Evolutionary conservation across 345 rosid genomes (phyloP), one percentile per base, ranked within the genome.

Genomic region (Eucalyptus curtisii): DNA sequence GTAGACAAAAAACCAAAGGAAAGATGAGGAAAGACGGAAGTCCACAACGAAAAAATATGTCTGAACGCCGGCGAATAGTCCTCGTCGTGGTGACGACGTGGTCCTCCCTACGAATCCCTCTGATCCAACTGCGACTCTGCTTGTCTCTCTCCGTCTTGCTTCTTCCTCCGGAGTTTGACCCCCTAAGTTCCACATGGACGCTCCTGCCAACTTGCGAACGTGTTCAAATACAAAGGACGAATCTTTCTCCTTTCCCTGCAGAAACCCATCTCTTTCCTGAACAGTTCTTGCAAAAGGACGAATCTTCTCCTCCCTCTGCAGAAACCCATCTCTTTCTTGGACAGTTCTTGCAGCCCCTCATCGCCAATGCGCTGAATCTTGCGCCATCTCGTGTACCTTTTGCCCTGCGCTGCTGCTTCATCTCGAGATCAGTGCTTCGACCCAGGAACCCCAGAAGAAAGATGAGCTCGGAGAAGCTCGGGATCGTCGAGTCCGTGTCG

Each of bases 391-490:
- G 13, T 7, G 7, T 37, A 40, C 82, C 82, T 76, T 71, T 10
- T 76, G 82, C 82, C 5, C 82, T 37, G 27, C 82, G 20, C 82
- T 76, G 82, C 47, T 71, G 7, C 82, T 76, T 37, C 27, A 22
- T 76, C 82, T 40, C 14, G 47, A 76, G 45, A 76, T 76, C 20
- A 71, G 27, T 37, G 40, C 82, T 71, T 45, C 45, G 45, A 71
- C 27, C 82, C 45, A 19, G 27, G 82, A 37, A 13, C 82, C 82
- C 45, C 27, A 37, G 92, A 20, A 76, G 82, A 37, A 76, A 76
- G 82, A 76, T 95, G 95, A 92, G 91, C 89, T 89, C 90, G 50
- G 89, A 89, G 90, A 86, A 91, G 93, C 87, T 89, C 48, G 88
- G 91, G 82, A 44, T 91, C 82, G 88, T 81, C 48, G 90, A 88